Evolutionary conservation across 2,329 filamentous ascomycete species (phyloP).

Genomic region (Pyrenochaeta sp.): DNA sequence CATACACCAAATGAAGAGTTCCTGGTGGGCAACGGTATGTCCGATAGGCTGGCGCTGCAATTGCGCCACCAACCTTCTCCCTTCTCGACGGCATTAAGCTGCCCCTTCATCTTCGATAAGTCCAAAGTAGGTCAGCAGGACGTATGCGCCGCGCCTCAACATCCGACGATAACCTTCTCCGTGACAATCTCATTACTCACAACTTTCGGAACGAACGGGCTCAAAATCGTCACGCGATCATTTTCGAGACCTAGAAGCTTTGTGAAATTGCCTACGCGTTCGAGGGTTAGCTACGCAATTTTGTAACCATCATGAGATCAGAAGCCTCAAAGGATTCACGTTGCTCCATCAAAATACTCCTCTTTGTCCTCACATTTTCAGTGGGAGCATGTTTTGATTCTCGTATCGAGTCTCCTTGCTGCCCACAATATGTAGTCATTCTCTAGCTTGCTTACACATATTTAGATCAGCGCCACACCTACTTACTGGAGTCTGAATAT

Average conservation of each 20-base stretch:
- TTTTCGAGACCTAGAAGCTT: not conserved
- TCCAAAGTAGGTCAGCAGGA: constrained; percentile 1
- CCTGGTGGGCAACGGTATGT: constrained; percentile 1
- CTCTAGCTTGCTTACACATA: no score
- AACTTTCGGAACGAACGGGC: not conserved
- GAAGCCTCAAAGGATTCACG: no score
- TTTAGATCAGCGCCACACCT: no score
- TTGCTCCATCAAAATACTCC: no score
- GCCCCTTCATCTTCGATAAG: not conserved
- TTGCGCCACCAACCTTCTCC: not conserved
- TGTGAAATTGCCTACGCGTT: not conserved
- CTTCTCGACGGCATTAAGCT: not conserved
- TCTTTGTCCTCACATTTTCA: no score
- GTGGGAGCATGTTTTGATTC: no score
- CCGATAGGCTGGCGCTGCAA: not conserved
- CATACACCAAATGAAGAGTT: constrained; percentile 19
- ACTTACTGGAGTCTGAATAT: no score
- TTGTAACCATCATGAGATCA: no score
- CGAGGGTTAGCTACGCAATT: not conserved
- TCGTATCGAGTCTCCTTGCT: no score
- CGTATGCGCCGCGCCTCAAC: not conserved
- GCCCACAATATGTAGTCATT: no score
- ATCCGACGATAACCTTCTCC: not conserved
- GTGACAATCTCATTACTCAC: not conserved
- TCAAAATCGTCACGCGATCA: not conserved